Evolutionary conservation across 805 yeast genomes (phyloP), one percentile per base, ranked within the genome.

Genomic region (Wickerhamomyces hampshirensis): DNA sequence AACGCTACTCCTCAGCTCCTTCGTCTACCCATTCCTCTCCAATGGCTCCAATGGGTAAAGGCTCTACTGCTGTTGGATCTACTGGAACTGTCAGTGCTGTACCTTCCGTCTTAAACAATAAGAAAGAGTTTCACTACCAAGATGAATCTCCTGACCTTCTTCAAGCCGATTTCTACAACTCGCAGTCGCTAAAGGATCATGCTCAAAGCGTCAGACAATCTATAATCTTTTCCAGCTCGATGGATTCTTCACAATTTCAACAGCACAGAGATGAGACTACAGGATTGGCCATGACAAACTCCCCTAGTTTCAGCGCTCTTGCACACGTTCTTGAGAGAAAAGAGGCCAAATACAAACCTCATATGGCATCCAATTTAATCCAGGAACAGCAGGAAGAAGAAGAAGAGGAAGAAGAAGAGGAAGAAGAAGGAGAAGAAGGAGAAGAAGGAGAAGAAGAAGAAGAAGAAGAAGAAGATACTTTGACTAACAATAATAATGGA

Each of bases 261-360:
- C 36, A 34, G 18, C 23, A 26, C 18, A 15, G 24, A 5, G 32
- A 24, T 16, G 39, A 23, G 11, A 34, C 35, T 23, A 37, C 42
- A 12, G 37, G 36, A 31, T 30, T 59, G 14, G 59, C 60, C 27
- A 63, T 66, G 60, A 62, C 68, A 4, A 56, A 66, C 16, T 66
- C 71, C 2, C 72, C 72, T 4, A 65, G 70, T 0, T 49, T 67
- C 26, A 60, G 67, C 39, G 71, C 69, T 0, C 41, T 67, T n/a
- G 68, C 69, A 2, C 58, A 59, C 26, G 57, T 66, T 18, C 47
- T 67, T 26, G 65, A 60, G 37, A 63, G 60, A 35, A 65, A 63
- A 29, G 53, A 61, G 5, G 56, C 53, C 21, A 48, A 41, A 14
- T 49, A 15, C 53, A 51, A 38, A 11, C 38, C 31, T 11, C 24